Conservation (phyloP, 768 basidiomycete genomes). For the Kwoniella bestiolae region DNA sequence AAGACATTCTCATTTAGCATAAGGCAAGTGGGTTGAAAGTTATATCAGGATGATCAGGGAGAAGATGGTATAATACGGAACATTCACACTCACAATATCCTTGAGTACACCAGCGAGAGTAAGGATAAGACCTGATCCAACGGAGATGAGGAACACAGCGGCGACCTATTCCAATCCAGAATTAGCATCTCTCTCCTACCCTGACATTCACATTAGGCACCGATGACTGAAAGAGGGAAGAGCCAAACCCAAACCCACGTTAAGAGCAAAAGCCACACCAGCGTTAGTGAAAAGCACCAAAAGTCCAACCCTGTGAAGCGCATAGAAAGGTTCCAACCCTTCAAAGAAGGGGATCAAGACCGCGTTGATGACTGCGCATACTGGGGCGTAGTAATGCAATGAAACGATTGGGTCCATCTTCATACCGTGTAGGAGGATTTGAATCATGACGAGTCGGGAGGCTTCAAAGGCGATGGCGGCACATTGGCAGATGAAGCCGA, state of each 20-base stretch:
- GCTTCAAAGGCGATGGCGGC: constrained; percentile 89
- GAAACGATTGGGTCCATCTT: constrained; percentile 99
- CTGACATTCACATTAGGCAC: too few species aligned
- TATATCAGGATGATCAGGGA: background rate
- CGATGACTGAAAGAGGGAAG: too few species aligned
- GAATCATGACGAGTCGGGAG: constrained; percentile 90
- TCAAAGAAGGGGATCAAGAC: constrained; percentile 88
- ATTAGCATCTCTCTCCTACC: too few species aligned
- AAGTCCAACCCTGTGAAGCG: constrained; percentile 68
- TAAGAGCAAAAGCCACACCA: constrained; percentile 81
- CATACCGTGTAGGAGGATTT: constrained; percentile 89
- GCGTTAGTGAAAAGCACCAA: constrained; percentile 82
- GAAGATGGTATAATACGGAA: too few species aligned
- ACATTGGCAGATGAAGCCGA: constrained; percentile 88
- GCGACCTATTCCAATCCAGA: constrained; percentile 62
- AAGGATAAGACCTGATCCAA: constrained; percentile 74
- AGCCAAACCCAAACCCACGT: constrained; percentile 62
- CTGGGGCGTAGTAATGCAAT: constrained; percentile 66
- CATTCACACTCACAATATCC: constrained; percentile 62
- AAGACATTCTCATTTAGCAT: background rate
- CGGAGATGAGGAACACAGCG: constrained; percentile 91
- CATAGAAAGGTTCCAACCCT: constrained; percentile 85
- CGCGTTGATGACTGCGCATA: constrained; percentile 90
- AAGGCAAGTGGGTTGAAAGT: background rate
- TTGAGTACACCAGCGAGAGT: constrained; percentile 95